Evolutionary conservation across 1,284 basidiomycete genomes (phyloP).

Genomic region (Cryptococcus sp.): DNA sequence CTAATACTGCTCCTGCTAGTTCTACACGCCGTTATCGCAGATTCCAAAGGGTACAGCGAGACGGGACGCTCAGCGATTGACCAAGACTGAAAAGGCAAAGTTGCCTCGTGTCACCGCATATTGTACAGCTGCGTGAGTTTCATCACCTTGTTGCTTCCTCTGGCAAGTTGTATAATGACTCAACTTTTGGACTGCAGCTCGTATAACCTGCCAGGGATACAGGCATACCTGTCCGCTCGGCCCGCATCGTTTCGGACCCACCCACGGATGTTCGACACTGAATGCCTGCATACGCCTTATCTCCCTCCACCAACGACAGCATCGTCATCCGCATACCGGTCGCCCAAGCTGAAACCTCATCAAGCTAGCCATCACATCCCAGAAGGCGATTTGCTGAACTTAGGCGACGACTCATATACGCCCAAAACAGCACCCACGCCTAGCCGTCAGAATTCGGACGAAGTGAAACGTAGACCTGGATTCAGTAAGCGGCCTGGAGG

Average conservation of each 20-base stretch:
- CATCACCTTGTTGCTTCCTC: too few species aligned
- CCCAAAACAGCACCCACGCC: conserved; percentile 14
- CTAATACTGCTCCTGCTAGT: conserved; percentile 54
- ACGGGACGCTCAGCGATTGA: conserved; percentile 82
- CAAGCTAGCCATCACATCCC: conserved; percentile 31
- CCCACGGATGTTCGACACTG: conserved; percentile 60
- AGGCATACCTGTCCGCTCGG: conserved; percentile 84
- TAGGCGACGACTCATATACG: conserved; percentile 25
- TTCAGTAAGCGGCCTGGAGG: conserved; percentile 46
- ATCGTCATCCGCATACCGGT: conserved; percentile 18
- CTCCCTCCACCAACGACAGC: conserved; percentile 44
- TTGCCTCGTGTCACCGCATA: conserved; percentile 94
- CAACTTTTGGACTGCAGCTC: conserved; percentile 59
- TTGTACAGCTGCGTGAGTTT: conserved; percentile 79
- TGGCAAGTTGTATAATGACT: too few species aligned
- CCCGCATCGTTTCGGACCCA: conserved; percentile 79
- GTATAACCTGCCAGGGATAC: conserved; percentile 80
- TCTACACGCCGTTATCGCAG: conserved; percentile 83
- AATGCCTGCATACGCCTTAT: conserved; percentile 52
- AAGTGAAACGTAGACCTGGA: conserved; percentile 42
- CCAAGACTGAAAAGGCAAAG: conserved; percentile 91
- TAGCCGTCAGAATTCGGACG: conserved; percentile 7
- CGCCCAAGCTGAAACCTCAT: conserved; percentile 41
- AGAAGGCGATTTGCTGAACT: conserved; percentile 48
- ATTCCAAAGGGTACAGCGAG: conserved; percentile 94